Evolutionary conservation across 179 eudicot genomes (phyloP), one percentile per base, ranked within the genome.

Genomic region (Heliamphora ciliata): DNA sequence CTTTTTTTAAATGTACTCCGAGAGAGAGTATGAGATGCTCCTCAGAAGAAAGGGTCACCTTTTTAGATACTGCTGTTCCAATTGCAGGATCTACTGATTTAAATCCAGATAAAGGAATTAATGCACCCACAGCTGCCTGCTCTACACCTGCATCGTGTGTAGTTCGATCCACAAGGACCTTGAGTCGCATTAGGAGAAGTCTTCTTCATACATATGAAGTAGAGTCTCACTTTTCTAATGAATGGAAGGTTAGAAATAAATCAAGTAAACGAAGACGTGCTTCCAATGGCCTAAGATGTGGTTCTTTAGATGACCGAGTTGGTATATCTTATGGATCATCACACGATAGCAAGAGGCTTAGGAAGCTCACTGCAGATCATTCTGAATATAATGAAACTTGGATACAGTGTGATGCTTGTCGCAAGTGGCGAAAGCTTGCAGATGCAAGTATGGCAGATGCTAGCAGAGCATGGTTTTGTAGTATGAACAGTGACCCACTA

Each of bases 361-460:
- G 83, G 82, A 87, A 69, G 71, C 67, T 64, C 69, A 65, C 83
- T 61, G 79, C 78, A 51, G 86, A 82, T 50, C 63, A 87, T 78
- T 60, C 70, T 79, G 86, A 75, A 52, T 79, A n/a, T 68, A 89
- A 84, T 79, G 97, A 94, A 76, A 90, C 90, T 81, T 94, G 98
- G 99, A 86, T 92, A 80, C 97, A 96, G 84, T 96, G 99, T 88
- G 98, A 96, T 87, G 87, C 92, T 84, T 94, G 99, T 86, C 85
- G 86, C 61, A 96, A 96, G 83, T 96, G 99, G 99, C 90, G 99
- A 82, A 94, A 86, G 87, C 85, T 94, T 79, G 74, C 81, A 47
- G 90, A 92, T 80, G 88, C 81, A 61, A 79, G 82, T 76, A 67
- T 78, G 66, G 84, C 90, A 77, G 88, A 86, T 82, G 75, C 90